Base-by-base conservation (phyloP, 257 asterid species). In the Primulina huaijiensis region DNA sequence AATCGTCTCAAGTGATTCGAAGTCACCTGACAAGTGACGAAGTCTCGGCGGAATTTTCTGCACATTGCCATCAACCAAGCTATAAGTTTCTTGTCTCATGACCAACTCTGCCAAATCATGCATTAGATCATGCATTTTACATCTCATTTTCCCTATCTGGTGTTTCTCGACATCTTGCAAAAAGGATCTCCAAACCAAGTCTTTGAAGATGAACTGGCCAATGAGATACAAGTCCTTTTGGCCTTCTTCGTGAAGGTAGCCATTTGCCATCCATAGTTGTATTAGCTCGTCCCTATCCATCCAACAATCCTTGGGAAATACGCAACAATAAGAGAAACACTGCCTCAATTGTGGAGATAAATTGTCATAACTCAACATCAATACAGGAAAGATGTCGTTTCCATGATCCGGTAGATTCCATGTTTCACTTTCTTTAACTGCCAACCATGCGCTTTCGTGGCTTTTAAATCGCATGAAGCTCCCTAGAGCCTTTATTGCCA, bases 281-380 rank as follows among this genome's bases (percentile, higher is more conserved):
- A 76, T 59, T 0, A 73, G 64, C 2, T n/a, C 7, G 25, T 76
- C 57, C 71, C 59, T 57, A 16, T 5, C 35, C 74, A 79, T 76
- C 9, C 1, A 3, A 17, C 43, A 25, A 64, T 64, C 76, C 59
- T 79, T 64, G 38, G 68, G 76, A 67, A 64, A 79, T 29, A 79
- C 29, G 11, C 65, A 66, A 73, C 76, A 79, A 14, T 72, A 79
- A 1, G 20, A 71, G 65, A 72, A 76, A 35, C 74, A 76, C 43
- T 70, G 73, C 20, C 77, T 76, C 64, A 72, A 25, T 0, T 63
- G 72, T 14, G 33, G 29, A 0, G 30, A 23, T 71, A 75, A 69
- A 75, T 75, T 75, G 62, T 69, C 66, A 57, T 70, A 75, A 64
- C 75, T 70, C 50, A 75, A 38, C 79, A 68, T 63, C 72, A 75